Evolutionary conservation across 2,329 filamentous ascomycete species (phyloP).

Genomic region (Fusarium brachygibbosum): DNA sequence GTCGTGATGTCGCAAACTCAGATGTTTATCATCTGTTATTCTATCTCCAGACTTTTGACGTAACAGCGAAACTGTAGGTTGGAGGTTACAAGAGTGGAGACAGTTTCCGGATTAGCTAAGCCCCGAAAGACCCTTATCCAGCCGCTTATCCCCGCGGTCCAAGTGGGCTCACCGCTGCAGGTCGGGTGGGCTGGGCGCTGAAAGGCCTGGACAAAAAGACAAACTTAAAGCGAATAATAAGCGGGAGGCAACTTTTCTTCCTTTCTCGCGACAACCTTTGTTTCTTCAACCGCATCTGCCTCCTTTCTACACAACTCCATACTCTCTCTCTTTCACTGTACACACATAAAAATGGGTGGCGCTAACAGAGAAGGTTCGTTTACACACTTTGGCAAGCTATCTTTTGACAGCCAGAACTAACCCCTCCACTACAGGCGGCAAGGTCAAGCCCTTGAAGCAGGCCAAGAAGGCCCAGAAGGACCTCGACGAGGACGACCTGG

Average conservation of each 20-base stretch:
- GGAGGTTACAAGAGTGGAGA: slow-evolving; percentile 30
- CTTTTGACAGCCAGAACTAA: slow-evolving; percentile 27
- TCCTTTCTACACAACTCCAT: slow-evolving; percentile 23
- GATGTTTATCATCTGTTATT: slow-evolving; percentile 13
- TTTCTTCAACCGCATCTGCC: slow-evolving; percentile 30
- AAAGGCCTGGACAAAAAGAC: slow-evolving; percentile 33
- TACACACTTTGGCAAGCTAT: background rate
- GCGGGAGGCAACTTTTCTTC: slow-evolving; percentile 46
- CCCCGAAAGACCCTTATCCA: slow-evolving; percentile 41
- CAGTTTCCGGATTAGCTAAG: slow-evolving; percentile 46
- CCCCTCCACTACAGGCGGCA: slow-evolving; percentile 72
- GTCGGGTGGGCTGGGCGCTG: slow-evolving; percentile 13
- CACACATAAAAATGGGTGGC: slow-evolving; percentile 55
- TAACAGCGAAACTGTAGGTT: slow-evolving; percentile 30
- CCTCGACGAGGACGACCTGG: slow-evolving; percentile 87
- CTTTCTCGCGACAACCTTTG: slow-evolving; percentile 39
- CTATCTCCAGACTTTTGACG: slow-evolving; percentile 43
- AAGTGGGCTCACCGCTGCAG: slow-evolving; percentile 36
- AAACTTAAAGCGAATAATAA: slow-evolving; percentile 39
- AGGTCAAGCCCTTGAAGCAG: slow-evolving; percentile 87
- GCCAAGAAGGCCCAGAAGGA: slow-evolving; percentile 89
- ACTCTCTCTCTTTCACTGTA: slow-evolving; percentile 14
- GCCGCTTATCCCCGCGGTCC: slow-evolving; percentile 33
- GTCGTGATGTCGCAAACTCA: slow-evolving; percentile 15
- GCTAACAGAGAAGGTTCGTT: slow-evolving; percentile 56